Evolutionary conservation across 805 yeast genomes (phyloP), one percentile per base, ranked within the genome.

Genomic region (Schizosaccharomyces japonicus): DNA sequence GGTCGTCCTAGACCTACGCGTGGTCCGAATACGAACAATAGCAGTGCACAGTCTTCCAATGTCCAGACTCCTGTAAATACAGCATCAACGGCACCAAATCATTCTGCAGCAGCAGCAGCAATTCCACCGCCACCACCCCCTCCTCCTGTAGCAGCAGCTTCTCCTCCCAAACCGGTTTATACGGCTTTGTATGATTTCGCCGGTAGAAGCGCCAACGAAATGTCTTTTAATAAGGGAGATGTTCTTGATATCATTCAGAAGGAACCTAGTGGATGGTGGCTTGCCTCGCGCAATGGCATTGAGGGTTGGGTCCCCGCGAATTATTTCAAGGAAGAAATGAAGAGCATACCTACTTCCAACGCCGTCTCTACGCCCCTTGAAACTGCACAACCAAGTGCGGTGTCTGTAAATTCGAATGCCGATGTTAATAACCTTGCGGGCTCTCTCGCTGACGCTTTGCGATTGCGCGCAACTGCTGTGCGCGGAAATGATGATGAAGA

Each of bases 241-340:
- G 66, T 82, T 44, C 75, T 87, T 32, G 74, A 74, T 51, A 73
- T 90, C 30, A 64, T 76, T 2, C 77, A 72, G 57, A 75, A 78
- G 52, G 81, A 78, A 49, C 75, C 77, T 44, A 85, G 81, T 52
- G 94, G 95, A 15, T 90, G 99, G 99, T 87, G 94, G 55, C 68
- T 90, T 50, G 95, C 84, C 7, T 80, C 79, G 59, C 68, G 74
- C 30, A 53, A 56, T 10, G 55, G 56, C 11, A 23, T 52, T 11
- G 90, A 84, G 60, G 99, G 99, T 4, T 90, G 98, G 98, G 87
- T 90, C 10, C 99, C 99, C 11, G 78, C 90, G 21, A 80, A 85
- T n/a, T 90, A 85, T 59, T 51, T 57, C 39, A 50, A 49, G 46
- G 50, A 40, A 13, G 10, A n/a, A 19, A 47, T 19, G 28, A 17